Base-by-base conservation (phyloP, 1,139 yeast genomes). In the Yamadazyma sp. region DNA sequence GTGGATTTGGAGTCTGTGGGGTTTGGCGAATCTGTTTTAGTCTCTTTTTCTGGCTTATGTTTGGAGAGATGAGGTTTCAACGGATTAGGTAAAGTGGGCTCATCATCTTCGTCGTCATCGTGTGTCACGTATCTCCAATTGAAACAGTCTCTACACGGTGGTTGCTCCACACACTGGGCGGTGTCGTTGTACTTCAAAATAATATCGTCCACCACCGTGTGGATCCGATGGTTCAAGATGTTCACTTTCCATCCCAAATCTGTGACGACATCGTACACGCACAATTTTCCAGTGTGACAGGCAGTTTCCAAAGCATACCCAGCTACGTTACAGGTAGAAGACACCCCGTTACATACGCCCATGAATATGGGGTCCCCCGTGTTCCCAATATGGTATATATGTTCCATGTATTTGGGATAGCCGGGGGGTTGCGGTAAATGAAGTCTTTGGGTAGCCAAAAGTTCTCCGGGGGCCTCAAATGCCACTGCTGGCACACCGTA, bases 271-370 rank as follows among this genome's bases (percentile, higher is more conserved):
- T 92, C 98, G 63, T 92, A 94, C 16, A 84, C 75, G 59, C 98
- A 92, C 41, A 81, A 81, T 55, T 77, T 76, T 0, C 98, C 99
- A 0, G 96, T 79, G 59, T 92, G 99, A 57, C 99, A 92, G 30
- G 84, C 83, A 0, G 97, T 85, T 59, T 92, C 98, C 97, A 92
- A 84, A 9, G 98, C 98, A 61, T 89, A 92, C 0, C 98, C 98
- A 0, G 87, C 97, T 11, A 87, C 75, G 52, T 92, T 83, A 61
- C 99, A 92, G 3, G 92, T 64, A 1, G 95, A 85, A 7, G 94
- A 82, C 1, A 95, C 95, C 4, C 99, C 99, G 56, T 87, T 89
- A 60, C 98, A 92, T 5, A 88, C 91, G 0, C 99, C 99, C 95
- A 91, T 86, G 55, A 74, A 92, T 5, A 92, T 87, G 1, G 99